Conservation (phyloP, 2,329 filamentous ascomycete species). For the Penicillium aurantiogriseum region DNA sequence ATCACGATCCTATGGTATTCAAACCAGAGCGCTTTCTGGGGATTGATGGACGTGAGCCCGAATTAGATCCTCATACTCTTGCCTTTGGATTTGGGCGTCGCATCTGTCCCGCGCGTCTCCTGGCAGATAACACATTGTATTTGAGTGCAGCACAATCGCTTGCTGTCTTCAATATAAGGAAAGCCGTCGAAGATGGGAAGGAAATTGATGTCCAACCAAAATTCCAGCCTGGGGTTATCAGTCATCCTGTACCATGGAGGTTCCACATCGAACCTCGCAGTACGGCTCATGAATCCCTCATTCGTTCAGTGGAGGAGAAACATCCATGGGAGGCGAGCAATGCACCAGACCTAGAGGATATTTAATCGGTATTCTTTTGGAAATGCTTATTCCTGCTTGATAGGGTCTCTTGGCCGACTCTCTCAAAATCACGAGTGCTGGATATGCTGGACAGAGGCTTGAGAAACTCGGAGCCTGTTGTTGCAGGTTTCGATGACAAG, state of each 20-base stretch:
- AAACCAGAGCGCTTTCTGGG: conserved; percentile 46
- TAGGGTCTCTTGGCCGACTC: too few relatives aligned
- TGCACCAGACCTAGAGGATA: conserved; percentile 6
- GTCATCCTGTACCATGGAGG: conserved; percentile 28
- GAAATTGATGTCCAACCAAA: conserved; percentile 37
- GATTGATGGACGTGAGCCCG: conserved; percentile 28
- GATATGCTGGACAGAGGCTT: too few relatives aligned
- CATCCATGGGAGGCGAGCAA: conserved; percentile 16
- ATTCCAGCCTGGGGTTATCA: conserved; percentile 37
- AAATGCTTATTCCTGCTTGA: not conserved
- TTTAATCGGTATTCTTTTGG: not conserved
- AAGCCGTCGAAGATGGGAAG: conserved; percentile 37
- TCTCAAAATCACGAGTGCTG: too few relatives aligned
- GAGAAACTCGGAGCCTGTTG: too few relatives aligned
- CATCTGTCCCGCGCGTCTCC: conserved; percentile 44
- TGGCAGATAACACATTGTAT: conserved; percentile 45
- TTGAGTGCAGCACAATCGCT: conserved; percentile 46
- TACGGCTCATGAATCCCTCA: conserved; percentile 9
- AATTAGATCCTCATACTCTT: conserved; percentile 37
- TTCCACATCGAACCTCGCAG: conserved; percentile 12
- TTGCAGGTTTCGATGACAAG: not conserved
- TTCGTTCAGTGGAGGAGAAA: conserved; percentile 6
- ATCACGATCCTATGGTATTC: conserved; percentile 41
- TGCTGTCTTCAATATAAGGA: conserved; percentile 48
- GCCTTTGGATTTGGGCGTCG: conserved; percentile 43